phyloP scores from a whole-genome alignment of 805 yeast species.

The Spathaspora sp. region DNA sequence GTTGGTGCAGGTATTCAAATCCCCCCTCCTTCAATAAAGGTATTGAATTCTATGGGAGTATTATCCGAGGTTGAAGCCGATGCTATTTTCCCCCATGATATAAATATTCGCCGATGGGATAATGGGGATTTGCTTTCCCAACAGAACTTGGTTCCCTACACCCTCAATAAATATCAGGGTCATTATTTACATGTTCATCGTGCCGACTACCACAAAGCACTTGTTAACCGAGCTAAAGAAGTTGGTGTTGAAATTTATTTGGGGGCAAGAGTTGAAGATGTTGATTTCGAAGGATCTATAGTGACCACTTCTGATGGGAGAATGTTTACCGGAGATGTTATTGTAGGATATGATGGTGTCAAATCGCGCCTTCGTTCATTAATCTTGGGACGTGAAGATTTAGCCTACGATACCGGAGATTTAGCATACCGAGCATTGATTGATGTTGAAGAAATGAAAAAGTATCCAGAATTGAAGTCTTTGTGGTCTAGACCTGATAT shows the following conservation, averaged over 20 bases:
- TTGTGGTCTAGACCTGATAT: conserved; percentile 19
- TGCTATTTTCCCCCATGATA: conserved; percentile 14
- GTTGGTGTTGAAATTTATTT: conserved; percentile 15
- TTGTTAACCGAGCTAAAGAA: conserved; percentile 17
- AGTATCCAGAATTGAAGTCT: conserved; percentile 14
- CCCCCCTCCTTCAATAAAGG: conserved; percentile 23
- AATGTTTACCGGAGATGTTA: conserved; percentile 17
- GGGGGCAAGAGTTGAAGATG: conserved; percentile 11
- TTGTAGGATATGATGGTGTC: conserved; percentile 24
- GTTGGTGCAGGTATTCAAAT: conserved; percentile 33
- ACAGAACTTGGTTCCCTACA: conserved; percentile 16
- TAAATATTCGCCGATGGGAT: conserved; percentile 12
- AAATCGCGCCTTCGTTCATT: conserved; percentile 17
- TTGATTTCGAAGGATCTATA: conserved; percentile 15
- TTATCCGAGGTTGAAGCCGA: conserved; percentile 9
- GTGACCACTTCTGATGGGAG: conserved; percentile 15
- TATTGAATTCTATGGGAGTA: conserved; percentile 17
- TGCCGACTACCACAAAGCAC: conserved; percentile 21
- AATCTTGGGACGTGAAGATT: conserved; percentile 17
- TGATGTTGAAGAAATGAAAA: conserved; percentile 12
- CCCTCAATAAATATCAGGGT: conserved; percentile 12
- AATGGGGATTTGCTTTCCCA: conserved; percentile 16
- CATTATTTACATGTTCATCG: conserved; percentile 23
- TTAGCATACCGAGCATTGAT: conserved; percentile 23
- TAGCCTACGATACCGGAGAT: conserved; percentile 23